Evolutionary conservation across 352 stramenopile genomes (phyloP), one percentile per base, ranked within the genome.

Genomic region (Saprolegnia diclina): DNA sequence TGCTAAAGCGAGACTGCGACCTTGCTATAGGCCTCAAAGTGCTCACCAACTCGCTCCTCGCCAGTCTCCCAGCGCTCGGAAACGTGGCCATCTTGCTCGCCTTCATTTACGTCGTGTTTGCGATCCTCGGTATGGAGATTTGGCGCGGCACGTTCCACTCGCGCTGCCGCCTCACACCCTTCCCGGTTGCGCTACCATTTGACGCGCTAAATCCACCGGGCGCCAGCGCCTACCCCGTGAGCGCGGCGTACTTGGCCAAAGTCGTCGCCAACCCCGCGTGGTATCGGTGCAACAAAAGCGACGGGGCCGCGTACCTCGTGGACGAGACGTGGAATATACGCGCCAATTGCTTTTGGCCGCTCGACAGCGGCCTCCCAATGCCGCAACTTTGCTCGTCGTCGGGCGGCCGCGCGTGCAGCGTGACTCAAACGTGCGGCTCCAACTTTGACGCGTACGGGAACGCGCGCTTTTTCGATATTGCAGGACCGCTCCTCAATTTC

Each of bases 51-150:
- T 83, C 90, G 7, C 73, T 97, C 6, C 71, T 97, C 9, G 81
- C 91, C 21, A 89, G 88, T 0, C 72, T 97, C 0, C 87, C 88
- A 13, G 81, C 82, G 0, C 91, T 97, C 69, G 81, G 80, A 53
- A 95, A 96, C 62, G 89, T 97, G n/a, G 70, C 96, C 5, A 82
- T 96, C 13, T 65, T 97, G 10, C 81, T 95, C 66, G 74, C 91
- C 18, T 97, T 97, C 61, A 81, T 96, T 0, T 97, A 97, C 64
- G 83, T 91, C 44, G 88, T 97, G 44, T 97, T 97, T 71, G 88
- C 86, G 0, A 97, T 97, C 71, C 74, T 97, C 0, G 91, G 87
- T 0, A 86, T 96, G 42, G 89, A 97, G 56, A 76, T 97, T 19
- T 97, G 94, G 62, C 73, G 78, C 26, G 90, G 89, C 16, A 81